A percentile compares a stretch with the other conserved stretches of the same genome.
Conservation (phyloP, 2,329 filamentous ascomycete genomes). For the Fusarium anthophilum region DNA sequence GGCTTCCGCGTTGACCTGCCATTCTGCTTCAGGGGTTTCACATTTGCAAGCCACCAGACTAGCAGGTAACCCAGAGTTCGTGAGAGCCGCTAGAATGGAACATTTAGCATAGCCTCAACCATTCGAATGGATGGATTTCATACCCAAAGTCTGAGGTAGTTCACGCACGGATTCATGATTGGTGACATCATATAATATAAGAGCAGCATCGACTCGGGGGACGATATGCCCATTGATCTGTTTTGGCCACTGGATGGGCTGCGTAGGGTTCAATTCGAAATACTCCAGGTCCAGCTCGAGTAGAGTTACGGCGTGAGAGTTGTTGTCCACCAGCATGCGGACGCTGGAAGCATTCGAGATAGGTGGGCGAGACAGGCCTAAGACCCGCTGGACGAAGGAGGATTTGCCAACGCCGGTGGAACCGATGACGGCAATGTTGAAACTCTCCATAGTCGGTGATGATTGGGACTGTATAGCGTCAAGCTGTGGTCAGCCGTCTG, state of each 20-base stretch:
- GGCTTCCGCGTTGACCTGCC: slow-evolving; percentile 74
- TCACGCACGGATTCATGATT: slow-evolving; percentile 78
- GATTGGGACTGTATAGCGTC: slow-evolving; percentile 44
- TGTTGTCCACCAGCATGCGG: slow-evolving; percentile 67
- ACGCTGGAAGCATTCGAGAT: slow-evolving; percentile 64
- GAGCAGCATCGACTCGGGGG: slow-evolving; percentile 81
- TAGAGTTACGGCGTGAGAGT: slow-evolving; percentile 66
- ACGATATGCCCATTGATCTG: slow-evolving; percentile 75
- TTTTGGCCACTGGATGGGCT: slow-evolving; percentile 72
- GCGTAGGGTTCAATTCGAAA: slow-evolving; percentile 66
- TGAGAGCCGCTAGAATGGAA: slow-evolving; percentile 70
- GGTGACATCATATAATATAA: slow-evolving; percentile 89
- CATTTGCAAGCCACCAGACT: slow-evolving; percentile 91
- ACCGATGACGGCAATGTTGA: slow-evolving; percentile 74
- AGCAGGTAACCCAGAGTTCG: slow-evolving; percentile 77
- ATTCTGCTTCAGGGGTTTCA: slow-evolving; percentile 76
- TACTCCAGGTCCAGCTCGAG: slow-evolving; percentile 73
- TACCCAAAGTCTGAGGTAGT: slow-evolving; percentile 81
- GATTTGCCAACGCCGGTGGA: slow-evolving; percentile 74
- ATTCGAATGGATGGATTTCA: background rate
- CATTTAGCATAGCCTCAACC: slow-evolving; percentile 9
- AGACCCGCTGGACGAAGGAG: slow-evolving; percentile 71
- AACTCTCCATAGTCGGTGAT: slow-evolving; percentile 61
- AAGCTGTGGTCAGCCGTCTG: slow-evolving; percentile 40
- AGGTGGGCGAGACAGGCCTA: slow-evolving; percentile 64